Conservation (phyloP, 495 filamentous ascomycete species). For the Talaromyces thailandensis region DNA sequence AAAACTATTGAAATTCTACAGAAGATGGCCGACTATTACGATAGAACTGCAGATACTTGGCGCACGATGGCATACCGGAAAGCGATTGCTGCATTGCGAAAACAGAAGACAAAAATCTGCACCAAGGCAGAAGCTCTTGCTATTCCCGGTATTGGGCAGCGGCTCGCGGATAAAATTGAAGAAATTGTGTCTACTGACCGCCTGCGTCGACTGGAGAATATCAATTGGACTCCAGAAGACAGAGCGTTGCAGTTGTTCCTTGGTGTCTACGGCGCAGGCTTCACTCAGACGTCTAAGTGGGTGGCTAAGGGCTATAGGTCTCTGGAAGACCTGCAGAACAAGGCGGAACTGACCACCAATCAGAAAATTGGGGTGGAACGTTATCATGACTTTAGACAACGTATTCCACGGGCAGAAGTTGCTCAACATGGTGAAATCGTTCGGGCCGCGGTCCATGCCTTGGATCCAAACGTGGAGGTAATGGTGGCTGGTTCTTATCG, state of each 20-base stretch:
- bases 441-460: slow-evolving; percentile 43
- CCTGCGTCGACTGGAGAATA: slow-evolving; percentile 64
- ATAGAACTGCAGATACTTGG: slow-evolving; percentile 68
- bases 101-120: slow-evolving; percentile 54
- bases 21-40: slow-evolving; percentile 78
- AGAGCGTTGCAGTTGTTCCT: slow-evolving; percentile 57
- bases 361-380: slow-evolving; percentile 74
- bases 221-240: slow-evolving; percentile 56
- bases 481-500: slow-evolving; percentile 82
- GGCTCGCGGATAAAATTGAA: slow-evolving; percentile 81
- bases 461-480: slow-evolving; percentile 58
- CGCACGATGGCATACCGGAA: slow-evolving; percentile 70
- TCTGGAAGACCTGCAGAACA: slow-evolving; percentile 58
- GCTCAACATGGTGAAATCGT: slow-evolving; percentile 61
- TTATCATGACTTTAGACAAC: slow-evolving; percentile 72
- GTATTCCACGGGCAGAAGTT: slow-evolving; percentile 78
- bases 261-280: slow-evolving; percentile 73
- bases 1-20: slow-evolving; percentile 72
- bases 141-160: slow-evolving; percentile 63
- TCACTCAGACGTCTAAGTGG: slow-evolving; percentile 65
- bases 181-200: slow-evolving; percentile 76
- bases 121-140: slow-evolving; percentile 58
- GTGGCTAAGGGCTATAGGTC: slow-evolving; percentile 65
- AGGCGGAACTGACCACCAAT: slow-evolving; percentile 58
- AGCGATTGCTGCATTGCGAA: slow-evolving; percentile 62